Evolutionary conservation across 1,284 basidiomycete species (phyloP), one percentile per base, ranked within the genome.

Genomic region (Ceraceosorus guamensis): DNA sequence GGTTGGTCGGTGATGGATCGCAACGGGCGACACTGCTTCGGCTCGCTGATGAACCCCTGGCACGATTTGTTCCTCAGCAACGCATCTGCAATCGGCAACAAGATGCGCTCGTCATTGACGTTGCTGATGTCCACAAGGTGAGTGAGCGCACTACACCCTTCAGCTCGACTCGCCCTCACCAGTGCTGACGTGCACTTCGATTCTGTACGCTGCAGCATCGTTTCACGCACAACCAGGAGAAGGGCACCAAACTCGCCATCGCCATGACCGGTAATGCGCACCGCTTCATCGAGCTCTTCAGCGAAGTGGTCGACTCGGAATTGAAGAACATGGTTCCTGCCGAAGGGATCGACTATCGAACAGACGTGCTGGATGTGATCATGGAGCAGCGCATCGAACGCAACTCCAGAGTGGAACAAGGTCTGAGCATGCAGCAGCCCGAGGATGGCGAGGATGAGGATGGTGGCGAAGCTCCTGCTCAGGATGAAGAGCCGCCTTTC

Each of bases 11-110:
- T n/a, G n/a, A n/a, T n/a, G n/a, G n/a, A n/a, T n/a, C n/a, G n/a
- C n/a, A n/a, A n/a, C n/a, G n/a, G n/a, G n/a, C n/a, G n/a, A n/a
- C n/a, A n/a, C 18, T 31, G 32, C 35, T 16, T 11, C 11, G 11
- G 30, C 30, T 31, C 34, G 35, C 33, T 13, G 5, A 16, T 34
- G 16, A 24, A 14, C 31, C 44, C 13, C 31, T 16, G 34, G 34
- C 46, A 32, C 45, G 6, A 35, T 13, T 16, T 62, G 65, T 16
- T 59, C 10, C 11, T 18, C 59, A 91, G 88, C 88, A 92, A 87
- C 82, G 82, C 53, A 87, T 98, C 60, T 89, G 92, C 51, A 95
- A 98, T 77, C 84, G 93, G 47, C 87, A 93, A 60, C 88, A 91
- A 73, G 84, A 89, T 64, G 86, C 86, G 82, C 80, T 92, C 14